A percentile compares a stretch with the other conserved stretches of the same genome.
These are phyloP conservation scores for Aspergillus quadrilineatus DNA, from an alignment of 2,329 filamentous ascomycete species.

Conservation along the genomic window DNA sequence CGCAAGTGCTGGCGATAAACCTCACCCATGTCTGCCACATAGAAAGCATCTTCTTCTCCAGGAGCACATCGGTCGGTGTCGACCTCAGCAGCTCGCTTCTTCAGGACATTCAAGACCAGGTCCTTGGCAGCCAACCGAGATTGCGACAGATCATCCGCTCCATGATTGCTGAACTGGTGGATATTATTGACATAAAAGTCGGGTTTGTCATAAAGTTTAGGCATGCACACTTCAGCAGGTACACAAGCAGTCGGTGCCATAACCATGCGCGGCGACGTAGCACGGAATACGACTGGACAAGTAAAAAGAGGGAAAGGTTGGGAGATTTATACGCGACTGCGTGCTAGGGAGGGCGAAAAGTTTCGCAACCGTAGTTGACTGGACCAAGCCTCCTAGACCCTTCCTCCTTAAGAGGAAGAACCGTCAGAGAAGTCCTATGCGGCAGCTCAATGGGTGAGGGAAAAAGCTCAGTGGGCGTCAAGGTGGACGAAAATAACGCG, in stretches of 20 bases:
- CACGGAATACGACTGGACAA: constrained; percentile 25
- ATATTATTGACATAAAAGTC: constrained; percentile 29
- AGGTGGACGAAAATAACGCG: constrained; percentile 40
- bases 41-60: constrained; percentile 96
- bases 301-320: constrained; percentile 16
- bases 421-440: constrained; percentile 97
- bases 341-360: constrained; percentile 93
- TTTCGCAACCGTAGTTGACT: constrained; percentile 84
- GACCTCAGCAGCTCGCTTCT: constrained; percentile 78
- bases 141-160: constrained; percentile 44
- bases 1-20: constrained; percentile 97
- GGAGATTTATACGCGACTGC: constrained; percentile 30
- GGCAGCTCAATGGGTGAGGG: constrained; percentile 81
- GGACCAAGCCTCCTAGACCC: constrained; percentile 99
- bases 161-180: constrained; percentile 44
- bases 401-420: constrained; percentile 99
- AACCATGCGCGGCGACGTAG: constrained; percentile 51
- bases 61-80: constrained; percentile 84
- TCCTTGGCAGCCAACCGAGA: constrained; percentile 63
- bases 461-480: constrained; percentile 49
- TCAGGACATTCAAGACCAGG: constrained; percentile 82
- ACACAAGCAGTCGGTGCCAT: constrained; percentile 71
- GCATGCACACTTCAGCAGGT: constrained; percentile 47
- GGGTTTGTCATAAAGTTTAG: constrained; percentile 33
- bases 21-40: constrained; percentile 95